These are phyloP conservation scores for Polysphondylium violaceum DNA, from an alignment of 78 protist genomes.

Conservation along the genomic window DNA sequence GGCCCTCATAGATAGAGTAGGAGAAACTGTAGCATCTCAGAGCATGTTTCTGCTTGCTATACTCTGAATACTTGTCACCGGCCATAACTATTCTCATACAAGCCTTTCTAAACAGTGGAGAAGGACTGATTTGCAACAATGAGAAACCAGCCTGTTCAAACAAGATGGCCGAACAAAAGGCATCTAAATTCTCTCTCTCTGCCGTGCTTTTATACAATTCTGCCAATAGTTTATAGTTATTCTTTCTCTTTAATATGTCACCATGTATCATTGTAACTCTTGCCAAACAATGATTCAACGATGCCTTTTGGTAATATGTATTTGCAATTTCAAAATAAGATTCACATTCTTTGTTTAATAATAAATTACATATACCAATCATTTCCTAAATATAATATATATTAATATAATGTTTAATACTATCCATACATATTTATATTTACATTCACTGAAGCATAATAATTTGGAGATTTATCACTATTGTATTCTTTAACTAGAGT, in stretches of 20 bases:
- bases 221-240: conserved; percentile 33
- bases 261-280: conserved; percentile 68
- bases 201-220: conserved; percentile 59
- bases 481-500: conserved; percentile 41
- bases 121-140: conserved; percentile 18
- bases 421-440: not conserved
- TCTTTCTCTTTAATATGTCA: conserved; percentile 45
- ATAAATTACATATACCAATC: conserved; percentile 76
- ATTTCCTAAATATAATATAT: conserved; percentile 42
- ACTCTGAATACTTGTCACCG: conserved; percentile 69
- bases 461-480: conserved; percentile 57
- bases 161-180: conserved; percentile 67
- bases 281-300: conserved; percentile 33
- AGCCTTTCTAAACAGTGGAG: conserved; percentile 66
- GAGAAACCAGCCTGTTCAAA: conserved; percentile 72
- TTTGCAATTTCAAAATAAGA: conserved; percentile 61
- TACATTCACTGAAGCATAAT: conserved; percentile 69
- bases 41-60: conserved; percentile 57
- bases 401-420: not conserved
- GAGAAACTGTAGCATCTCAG: conserved; percentile 60
- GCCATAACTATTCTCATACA: conserved; percentile 68
- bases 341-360: conserved; percentile 65
- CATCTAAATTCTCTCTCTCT: conserved; percentile 34
- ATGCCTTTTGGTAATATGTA: conserved; percentile 21
- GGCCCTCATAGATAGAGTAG: conserved; percentile 56